Evolutionary conservation across 345 rosid genomes (phyloP), one percentile per base, ranked within the genome.

Genomic region (Adansonia digitata): DNA sequence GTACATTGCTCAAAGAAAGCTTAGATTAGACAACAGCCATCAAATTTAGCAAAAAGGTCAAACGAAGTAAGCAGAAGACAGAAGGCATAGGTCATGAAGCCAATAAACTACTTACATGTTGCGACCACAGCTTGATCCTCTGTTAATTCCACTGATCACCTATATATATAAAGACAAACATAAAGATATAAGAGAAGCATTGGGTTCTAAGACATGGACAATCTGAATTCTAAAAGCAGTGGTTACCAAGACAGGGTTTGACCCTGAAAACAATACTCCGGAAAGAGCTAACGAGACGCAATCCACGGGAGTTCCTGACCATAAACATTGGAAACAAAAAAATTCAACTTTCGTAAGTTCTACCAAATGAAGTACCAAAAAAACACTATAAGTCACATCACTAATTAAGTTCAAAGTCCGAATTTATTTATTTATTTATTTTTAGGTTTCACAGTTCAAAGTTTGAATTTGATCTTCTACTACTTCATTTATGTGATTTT

Each of bases 251-350:
- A 84, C 35, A 79, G 98, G 99, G 88, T 93, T 96, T 71, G 95
- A 82, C 97, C 98, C 89, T 51, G 97, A 87, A 77, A 96, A 93
- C 31, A 96, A 86, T 9, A 94, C 97, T 55, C 97, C 98, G 9
- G 99, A 96, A 81, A 96, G 82, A 39, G 97, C 97, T 78, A 96
- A 81, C 4, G 99, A 93, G 71, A 93, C 97, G 79, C 99, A 96
- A 82, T 96, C 98, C 76, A 81, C 98, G 12, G 99, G 90, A 83
- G 99, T 93, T 64, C 99, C 99, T 96, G 90, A 76, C 68, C 70
- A 78, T 26, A 46, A 78, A 64, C 51, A 55, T 6, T 12, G 8
- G 17, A 53, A 63, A 20, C 20, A 43, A 5, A n/a, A 34, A 6
- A n/a, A n/a, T n/a, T 60, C 5, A 7, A 1, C 22, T 31, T 29